Percentiles rank a stretch among this genome's conserved stretches.
Evolutionary conservation across 306 rosid genomes (phyloP).

Genomic region (Lathyrus sativus): DNA sequence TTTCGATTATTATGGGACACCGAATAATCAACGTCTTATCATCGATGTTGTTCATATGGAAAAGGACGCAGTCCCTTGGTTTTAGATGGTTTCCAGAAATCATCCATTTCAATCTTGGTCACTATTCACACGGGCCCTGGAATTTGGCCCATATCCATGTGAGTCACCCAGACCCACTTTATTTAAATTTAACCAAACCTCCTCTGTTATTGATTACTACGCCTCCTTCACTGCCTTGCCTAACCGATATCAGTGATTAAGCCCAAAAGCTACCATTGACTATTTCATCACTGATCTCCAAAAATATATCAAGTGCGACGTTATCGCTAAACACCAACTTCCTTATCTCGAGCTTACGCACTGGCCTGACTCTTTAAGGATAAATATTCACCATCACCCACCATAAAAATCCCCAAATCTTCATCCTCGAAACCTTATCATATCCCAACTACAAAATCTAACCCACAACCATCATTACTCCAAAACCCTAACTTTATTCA

Average conservation of each 20-base stretch:
- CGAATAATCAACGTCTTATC: background rate
- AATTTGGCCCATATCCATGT: background rate
- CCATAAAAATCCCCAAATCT: background rate
- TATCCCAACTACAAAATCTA: background rate
- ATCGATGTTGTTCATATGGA: background rate
- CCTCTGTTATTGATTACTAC: background rate
- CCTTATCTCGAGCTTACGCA: background rate
- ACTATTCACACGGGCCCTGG: background rate
- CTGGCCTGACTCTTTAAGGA: background rate
- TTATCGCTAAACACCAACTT: background rate
- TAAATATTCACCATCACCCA: background rate
- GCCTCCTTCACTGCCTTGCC: background rate
- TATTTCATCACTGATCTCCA: background rate
- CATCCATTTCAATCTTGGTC: background rate
- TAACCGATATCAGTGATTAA: background rate
- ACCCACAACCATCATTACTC: background rate
- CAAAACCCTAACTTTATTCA: no score
- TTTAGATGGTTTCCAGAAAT: background rate
- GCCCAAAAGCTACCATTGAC: background rate
- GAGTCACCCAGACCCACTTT: background rate
- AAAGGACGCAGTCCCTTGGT: background rate
- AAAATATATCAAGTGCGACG: background rate
- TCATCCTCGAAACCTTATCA: background rate
- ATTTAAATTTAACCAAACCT: background rate
- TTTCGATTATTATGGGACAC: background rate